Conservation (phyloP, 192 early-diverging fungal genomes). For the Backusella psychrophila region DNA sequence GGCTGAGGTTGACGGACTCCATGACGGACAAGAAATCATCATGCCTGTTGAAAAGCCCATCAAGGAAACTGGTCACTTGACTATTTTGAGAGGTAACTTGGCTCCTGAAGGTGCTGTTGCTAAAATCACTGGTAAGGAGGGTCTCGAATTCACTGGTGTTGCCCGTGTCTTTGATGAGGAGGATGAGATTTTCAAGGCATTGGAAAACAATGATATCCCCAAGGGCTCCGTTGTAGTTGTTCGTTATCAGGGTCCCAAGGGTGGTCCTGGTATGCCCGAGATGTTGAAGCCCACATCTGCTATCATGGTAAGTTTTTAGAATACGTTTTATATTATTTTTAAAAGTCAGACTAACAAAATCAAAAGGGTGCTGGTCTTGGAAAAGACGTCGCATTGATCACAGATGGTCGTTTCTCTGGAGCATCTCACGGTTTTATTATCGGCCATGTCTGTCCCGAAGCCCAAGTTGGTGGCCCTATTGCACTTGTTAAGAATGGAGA, state of each 20-base stretch:
- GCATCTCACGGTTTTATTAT: slow-evolving; percentile 99
- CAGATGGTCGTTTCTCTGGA: slow-evolving; percentile 98
- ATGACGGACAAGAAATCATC: slow-evolving; percentile 84
- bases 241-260: slow-evolving; percentile 97
- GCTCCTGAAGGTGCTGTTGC: slow-evolving; percentile 96
- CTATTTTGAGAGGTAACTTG: slow-evolving; percentile 90
- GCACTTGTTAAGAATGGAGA: slow-evolving; percentile 90
- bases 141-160: slow-evolving; percentile 77
- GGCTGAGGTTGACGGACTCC: slow-evolving; percentile 66
- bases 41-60: slow-evolving; percentile 81
- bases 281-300: slow-evolving; percentile 96
- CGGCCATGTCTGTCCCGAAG: slow-evolving; percentile 98
- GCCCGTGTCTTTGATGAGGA: slow-evolving; percentile 95
- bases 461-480: slow-evolving; percentile 95
- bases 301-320: slow-evolving; percentile 64
- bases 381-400: slow-evolving; percentile 93
- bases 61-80: slow-evolving; percentile 92
- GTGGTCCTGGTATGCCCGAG: slow-evolving; percentile 99
- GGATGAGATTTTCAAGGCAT: slow-evolving; percentile 83
- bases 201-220: slow-evolving; percentile 80
- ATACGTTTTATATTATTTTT: neutral
- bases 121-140: slow-evolving; percentile 99
- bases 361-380: slow-evolving; percentile 88
- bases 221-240: slow-evolving; percentile 94
- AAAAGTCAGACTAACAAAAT: neutral